Percentiles rank a stretch among this genome's conserved stretches.
These are phyloP conservation scores for Suhomyces chickasaworum DNA, from an alignment of 1,139 yeast genomes.

Conservation along the genomic window DNA sequence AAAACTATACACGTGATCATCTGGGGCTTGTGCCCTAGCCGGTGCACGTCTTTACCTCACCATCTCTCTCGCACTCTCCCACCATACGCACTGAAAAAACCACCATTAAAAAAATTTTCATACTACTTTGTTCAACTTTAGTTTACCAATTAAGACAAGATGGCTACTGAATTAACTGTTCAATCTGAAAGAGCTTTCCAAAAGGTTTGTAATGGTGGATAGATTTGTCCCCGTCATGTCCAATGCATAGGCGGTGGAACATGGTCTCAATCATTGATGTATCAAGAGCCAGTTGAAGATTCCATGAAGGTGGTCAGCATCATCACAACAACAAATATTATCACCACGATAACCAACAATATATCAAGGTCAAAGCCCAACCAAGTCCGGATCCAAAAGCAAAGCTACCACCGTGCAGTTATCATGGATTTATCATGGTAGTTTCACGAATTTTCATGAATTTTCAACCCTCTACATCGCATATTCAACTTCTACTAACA, in stretches of 20 bases:
- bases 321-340: too few relatives aligned
- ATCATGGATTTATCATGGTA: too few relatives aligned
- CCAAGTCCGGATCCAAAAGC: neutral
- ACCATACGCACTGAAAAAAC: constrained; percentile 13
- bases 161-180: constrained; percentile 99
- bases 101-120: constrained; percentile 17
- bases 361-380: neutral
- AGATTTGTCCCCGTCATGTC: neutral
- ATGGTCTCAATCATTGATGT: neutral
- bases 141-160: constrained; percentile 41
- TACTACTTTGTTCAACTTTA: constrained; percentile 15
- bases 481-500: constrained; percentile 33
- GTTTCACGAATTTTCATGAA: too few relatives aligned
- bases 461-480: neutral
- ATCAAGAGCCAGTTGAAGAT: neutral
- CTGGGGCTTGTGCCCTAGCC: constrained; percentile 15
- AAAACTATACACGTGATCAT: constrained; percentile 2
- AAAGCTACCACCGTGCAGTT: too few relatives aligned
- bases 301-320: neutral
- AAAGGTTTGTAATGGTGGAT: constrained; percentile 69
- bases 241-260: constrained; percentile 1
- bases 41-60: constrained; percentile 8
- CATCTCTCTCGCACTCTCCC: constrained; percentile 10
- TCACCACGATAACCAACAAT: neutral
- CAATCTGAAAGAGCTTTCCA: constrained; percentile 99